Conservation (phyloP, 257 asterid genomes). For the Cordia subcordata region DNA sequence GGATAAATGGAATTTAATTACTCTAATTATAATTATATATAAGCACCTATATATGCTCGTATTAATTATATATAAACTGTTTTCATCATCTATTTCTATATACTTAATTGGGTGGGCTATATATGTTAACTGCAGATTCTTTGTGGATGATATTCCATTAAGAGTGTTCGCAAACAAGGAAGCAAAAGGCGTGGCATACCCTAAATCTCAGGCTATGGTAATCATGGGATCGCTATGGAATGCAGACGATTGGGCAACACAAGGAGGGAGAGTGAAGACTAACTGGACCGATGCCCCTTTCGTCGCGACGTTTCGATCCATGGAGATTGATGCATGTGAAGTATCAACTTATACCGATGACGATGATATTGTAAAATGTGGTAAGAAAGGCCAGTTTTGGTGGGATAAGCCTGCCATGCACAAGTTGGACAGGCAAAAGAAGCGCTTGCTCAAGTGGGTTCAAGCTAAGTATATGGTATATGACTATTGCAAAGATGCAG, state of each 20-base stretch:
- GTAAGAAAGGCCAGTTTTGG: slow-evolving; percentile 37
- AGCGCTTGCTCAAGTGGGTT: slow-evolving; percentile 29
- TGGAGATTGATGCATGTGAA: slow-evolving; percentile 46
- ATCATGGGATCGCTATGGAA: slow-evolving; percentile 56
- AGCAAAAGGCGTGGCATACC: slow-evolving; percentile 33
- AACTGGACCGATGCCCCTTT: slow-evolving; percentile 58
- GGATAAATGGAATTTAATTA: no score
- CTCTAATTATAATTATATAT: no score
- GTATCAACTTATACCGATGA: slow-evolving; percentile 12
- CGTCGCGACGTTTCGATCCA: slow-evolving; percentile 28
- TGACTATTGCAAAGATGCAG: slow-evolving; percentile 53
- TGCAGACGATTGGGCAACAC: slow-evolving; percentile 65
- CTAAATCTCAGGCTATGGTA: slow-evolving; percentile 49
- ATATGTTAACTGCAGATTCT: slow-evolving; percentile 27
- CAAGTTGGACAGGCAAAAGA: slow-evolving; percentile 23
- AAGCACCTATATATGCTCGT: no score
- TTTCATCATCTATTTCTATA: background rate
- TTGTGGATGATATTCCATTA: slow-evolving; percentile 51
- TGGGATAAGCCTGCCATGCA: slow-evolving; percentile 57
- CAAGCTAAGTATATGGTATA: slow-evolving; percentile 35
- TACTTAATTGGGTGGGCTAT: background rate
- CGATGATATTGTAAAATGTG: slow-evolving; percentile 31
- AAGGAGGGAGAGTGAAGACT: slow-evolving; percentile 57
- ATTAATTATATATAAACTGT: background rate
- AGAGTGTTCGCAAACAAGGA: slow-evolving; percentile 44